Evolutionary conservation across 2,329 filamentous ascomycete genomes (phyloP).

Genomic region (Fusarium armeniacum): DNA sequence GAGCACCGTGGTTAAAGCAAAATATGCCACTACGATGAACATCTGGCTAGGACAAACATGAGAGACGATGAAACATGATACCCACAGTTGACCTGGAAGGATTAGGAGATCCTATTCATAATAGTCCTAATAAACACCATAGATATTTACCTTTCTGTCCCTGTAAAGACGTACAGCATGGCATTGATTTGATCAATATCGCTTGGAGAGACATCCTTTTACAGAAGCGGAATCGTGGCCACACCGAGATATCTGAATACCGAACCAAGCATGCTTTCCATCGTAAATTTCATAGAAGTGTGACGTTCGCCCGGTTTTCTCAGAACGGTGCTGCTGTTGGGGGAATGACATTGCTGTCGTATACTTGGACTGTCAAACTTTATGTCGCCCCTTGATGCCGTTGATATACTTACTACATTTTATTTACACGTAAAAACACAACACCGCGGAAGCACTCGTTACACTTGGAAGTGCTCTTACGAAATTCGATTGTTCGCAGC

Average conservation of each 20-base stretch:
- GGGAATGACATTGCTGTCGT: neutral
- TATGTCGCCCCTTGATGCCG: no score
- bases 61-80: slow-evolving; percentile 41
- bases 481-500: no score
- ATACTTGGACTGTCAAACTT: no score
- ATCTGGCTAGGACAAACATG: slow-evolving; percentile 2
- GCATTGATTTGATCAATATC: neutral
- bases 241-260: neutral
- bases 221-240: neutral
- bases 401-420: no score
- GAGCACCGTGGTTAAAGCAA: slow-evolving; percentile 42
- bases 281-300: neutral
- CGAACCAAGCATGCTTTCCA: neutral
- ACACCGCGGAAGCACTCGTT: no score
- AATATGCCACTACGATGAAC: slow-evolving; percentile 1
- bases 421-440: no score
- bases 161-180: no score
- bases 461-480: no score
- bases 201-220: neutral
- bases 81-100: slow-evolving; percentile 35
- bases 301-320: neutral
- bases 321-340: neutral
- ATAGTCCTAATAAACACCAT: slow-evolving; percentile 32
- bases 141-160: neutral
- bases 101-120: slow-evolving; percentile 14